Base-by-base conservation (phyloP, 495 filamentous ascomycete genomes). In the Letharia columbiana region DNA sequence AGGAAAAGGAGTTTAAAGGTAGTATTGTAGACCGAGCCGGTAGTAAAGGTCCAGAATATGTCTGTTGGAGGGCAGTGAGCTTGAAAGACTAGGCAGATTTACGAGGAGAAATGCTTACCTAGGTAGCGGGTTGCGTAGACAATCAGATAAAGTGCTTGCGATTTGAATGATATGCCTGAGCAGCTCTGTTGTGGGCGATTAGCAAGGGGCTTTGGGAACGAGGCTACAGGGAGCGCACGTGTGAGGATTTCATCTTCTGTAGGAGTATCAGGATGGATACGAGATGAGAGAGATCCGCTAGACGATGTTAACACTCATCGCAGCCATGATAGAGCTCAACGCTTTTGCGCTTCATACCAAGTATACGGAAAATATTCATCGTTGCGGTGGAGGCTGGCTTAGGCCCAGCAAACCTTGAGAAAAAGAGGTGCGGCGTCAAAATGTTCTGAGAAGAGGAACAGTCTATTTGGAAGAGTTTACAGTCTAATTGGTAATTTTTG, bases 1-100 rank as follows among this genome's bases (percentile, higher is more conserved):
- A 98, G 89, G 83, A 98, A 98, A 73, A 96, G 83, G 72, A 98
- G 84, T 78, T 98, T 98, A 83, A 97, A 96, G 70, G 89, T 81
- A 61, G 92, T 87, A 79, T 96, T 96, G 82, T 96, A 98, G 68
- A 87, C 73, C 72, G 87, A 91, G 63, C 84, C 77, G 12, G 65
- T 58, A 67, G 84, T 84, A 71, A 89, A 87, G 64, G 91, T 96
- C 85, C 86, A 92, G 74, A 96, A 91, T 60, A 98, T 83, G 75
- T 98, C 91, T 92, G 65, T 66, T 69, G 69, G 47, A 9, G 54
- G 62, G 17, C 54, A 4, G 42, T 49, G 33, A 50, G 66, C 42
- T 35, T 39, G 35, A 41, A 39, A 42, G 39, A n/a, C 18, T 57
- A 52, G 41, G n/a, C 31, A n/a, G n/a, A n/a, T 13, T 45, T 20